These are phyloP conservation scores for Lophiostoma macrostomum DNA, from an alignment of 495 filamentous ascomycete genomes.

Conservation along the genomic window DNA sequence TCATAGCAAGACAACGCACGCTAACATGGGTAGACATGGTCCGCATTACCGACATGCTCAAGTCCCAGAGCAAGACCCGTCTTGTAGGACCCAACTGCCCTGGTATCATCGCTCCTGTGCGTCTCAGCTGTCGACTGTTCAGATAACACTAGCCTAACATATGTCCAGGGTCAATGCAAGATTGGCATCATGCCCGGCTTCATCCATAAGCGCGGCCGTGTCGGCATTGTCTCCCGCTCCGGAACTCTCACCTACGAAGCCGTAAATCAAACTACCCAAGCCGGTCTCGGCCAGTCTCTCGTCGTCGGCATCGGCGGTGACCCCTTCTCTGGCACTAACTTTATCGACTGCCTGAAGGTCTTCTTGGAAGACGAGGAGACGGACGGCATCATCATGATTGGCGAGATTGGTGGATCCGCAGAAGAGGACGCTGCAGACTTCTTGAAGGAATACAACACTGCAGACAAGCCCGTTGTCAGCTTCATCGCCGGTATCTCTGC, in stretches of 20 bases:
- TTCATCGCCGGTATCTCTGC: conserved; percentile 99
- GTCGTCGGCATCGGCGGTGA: conserved; percentile 98
- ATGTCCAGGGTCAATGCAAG: conserved; percentile 87
- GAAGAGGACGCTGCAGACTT: conserved; percentile 98
- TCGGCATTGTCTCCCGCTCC: conserved; percentile 97
- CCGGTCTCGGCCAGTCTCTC: conserved; percentile 93
- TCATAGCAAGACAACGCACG: not conserved
- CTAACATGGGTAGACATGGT: conserved; percentile 76
- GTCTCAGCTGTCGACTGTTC: no score
- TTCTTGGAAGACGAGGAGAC: conserved; percentile 96
- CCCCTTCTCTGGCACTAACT: conserved; percentile 98
- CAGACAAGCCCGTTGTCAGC: conserved; percentile 92
- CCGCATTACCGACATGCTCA: conserved; percentile 95
- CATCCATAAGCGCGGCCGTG: conserved; percentile 98
- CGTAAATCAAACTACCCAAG: conserved; percentile 98
- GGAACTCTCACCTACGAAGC: conserved; percentile 99
- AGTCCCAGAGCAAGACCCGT: conserved; percentile 94
- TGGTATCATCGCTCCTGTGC: conserved; percentile 87
- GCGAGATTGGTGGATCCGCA: conserved; percentile 95
- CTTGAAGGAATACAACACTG: conserved; percentile 82
- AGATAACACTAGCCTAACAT: conserved; percentile 13
- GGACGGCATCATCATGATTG: conserved; percentile 99
- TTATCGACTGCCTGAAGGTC: conserved; percentile 97
- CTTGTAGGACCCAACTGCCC: conserved; percentile 98
- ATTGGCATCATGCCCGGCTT: conserved; percentile 99